Percentiles rank a stretch among this genome's conserved stretches.
Evolutionary conservation across 31 red algal genomes (phyloP).

Genomic region (Porphyra umbilicalis): DNA sequence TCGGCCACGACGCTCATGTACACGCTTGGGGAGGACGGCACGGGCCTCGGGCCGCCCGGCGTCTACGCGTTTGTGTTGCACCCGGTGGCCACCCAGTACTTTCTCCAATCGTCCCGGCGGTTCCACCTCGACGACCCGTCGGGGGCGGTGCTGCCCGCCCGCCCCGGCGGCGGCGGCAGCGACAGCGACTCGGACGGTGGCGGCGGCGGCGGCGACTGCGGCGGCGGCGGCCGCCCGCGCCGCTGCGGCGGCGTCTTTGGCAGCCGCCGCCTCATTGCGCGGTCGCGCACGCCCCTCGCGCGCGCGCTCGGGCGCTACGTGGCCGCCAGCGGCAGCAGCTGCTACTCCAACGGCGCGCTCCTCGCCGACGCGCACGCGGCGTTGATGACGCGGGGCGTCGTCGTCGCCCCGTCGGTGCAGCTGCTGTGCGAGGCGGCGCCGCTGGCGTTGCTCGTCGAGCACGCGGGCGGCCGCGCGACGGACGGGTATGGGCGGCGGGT

Average conservation of each 20-base stretch:
- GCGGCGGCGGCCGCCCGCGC: neutral
- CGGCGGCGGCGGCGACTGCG: neutral
- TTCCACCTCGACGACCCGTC: slow-evolving; percentile 17
- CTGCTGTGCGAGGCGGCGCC: slow-evolving; percentile 66
- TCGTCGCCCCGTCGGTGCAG: slow-evolving; percentile 43
- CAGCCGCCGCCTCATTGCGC: neutral
- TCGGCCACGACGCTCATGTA: slow-evolving; percentile 64
- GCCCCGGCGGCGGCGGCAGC: neutral
- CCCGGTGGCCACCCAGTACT: slow-evolving; percentile 81
- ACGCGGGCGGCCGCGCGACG: slow-evolving; percentile 54
- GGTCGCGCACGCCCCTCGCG: slow-evolving; percentile 1
- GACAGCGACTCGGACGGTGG: slow-evolving; percentile 2
- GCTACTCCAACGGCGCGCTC: slow-evolving; percentile 17
- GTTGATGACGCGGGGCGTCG: slow-evolving; percentile 27
- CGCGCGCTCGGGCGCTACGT: neutral
- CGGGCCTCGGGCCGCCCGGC: slow-evolving; percentile 12
- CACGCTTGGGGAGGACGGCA: slow-evolving; percentile 14
- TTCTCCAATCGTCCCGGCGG: slow-evolving; percentile 24
- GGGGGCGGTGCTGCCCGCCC: slow-evolving; percentile 9
- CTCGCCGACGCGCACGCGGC: slow-evolving; percentile 42
- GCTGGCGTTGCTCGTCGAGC: slow-evolving; percentile 60
- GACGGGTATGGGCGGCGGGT: slow-evolving; percentile 52
- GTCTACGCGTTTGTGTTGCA: slow-evolving; percentile 63
- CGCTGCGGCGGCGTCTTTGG: slow-evolving; percentile 8
- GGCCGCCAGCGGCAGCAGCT: neutral